Evolutionary conservation across 2,329 filamentous ascomycete species (phyloP).

Genomic region (Colletotrichum euphorbiae): DNA sequence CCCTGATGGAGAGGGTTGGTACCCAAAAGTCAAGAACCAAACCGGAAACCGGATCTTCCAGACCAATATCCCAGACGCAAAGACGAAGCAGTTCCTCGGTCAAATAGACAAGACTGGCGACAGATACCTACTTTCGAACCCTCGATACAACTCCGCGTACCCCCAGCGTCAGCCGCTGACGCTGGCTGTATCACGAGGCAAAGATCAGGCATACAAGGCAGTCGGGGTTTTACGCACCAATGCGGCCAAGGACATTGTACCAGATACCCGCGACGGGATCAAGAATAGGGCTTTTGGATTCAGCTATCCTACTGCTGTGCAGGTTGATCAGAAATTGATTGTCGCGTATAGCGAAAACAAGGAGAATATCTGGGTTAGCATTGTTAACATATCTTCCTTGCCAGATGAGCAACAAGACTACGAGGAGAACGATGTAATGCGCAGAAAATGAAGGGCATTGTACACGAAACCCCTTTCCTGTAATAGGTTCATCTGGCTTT

Average conservation of each 20-base stretch:
- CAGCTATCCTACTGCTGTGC: constrained; percentile 43
- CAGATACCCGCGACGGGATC: constrained; percentile 42
- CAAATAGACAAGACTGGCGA: constrained; percentile 29
- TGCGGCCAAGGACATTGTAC: constrained; percentile 41
- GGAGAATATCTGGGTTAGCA: constrained; percentile 45
- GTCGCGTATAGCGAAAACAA: constrained; percentile 45
- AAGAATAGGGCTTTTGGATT: constrained; percentile 42
- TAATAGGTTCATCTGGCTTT: too few species aligned
- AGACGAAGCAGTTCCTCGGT: constrained; percentile 43
- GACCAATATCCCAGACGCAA: constrained; percentile 43
- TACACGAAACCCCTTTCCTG: too few species aligned
- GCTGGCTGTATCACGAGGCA: constrained; percentile 39
- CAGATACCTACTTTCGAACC: constrained; percentile 41
- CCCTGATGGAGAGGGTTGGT: constrained; percentile 40
- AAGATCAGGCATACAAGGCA: constrained; percentile 29
- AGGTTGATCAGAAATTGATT: constrained; percentile 42
- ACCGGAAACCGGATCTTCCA: constrained; percentile 42
- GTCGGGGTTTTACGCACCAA: constrained; percentile 43
- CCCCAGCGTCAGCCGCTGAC: constrained; percentile 41
- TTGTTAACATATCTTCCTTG: constrained; percentile 40
- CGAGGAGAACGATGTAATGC: background rate
- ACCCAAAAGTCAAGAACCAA: constrained; percentile 38
- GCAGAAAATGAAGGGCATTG: background rate
- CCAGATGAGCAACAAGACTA: constrained; percentile 7
- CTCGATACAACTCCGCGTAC: constrained; percentile 39